These are phyloP conservation scores for Apostasia shenzhenica DNA, from an alignment of 106 monocot species.

Conservation along the genomic window DNA sequence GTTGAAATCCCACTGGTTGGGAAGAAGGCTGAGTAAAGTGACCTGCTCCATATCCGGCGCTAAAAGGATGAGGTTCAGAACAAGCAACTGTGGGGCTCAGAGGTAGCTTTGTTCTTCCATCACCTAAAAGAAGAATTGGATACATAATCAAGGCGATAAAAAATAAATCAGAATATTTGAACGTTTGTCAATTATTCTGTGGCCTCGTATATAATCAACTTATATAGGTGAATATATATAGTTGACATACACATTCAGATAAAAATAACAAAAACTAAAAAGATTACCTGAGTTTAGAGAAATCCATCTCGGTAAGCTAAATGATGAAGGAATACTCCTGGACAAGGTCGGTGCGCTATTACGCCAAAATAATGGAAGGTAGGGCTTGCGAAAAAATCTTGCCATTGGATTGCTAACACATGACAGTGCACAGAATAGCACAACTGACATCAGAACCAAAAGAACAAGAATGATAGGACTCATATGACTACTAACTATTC, in stretches of 20 bases:
- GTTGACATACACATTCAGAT: too few relatives aligned
- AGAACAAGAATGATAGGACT: conserved; percentile 33
- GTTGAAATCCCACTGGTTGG: conserved; percentile 39
- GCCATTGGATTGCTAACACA: conserved; percentile 43
- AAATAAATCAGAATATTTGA: background rate
- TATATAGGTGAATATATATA: too few relatives aligned
- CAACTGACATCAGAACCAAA: conserved; percentile 40
- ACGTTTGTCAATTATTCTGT: background rate
- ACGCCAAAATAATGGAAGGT: conserved; percentile 68
- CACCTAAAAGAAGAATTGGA: conserved; percentile 25
- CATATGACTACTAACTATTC: conserved; percentile 29
- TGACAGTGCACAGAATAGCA: conserved; percentile 43
- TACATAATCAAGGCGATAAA: too few relatives aligned
- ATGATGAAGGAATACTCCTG: conserved; percentile 33
- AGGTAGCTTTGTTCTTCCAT: conserved; percentile 59
- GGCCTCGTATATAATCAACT: too few relatives aligned
- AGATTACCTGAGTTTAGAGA: conserved; percentile 66
- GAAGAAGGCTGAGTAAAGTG: conserved; percentile 47
- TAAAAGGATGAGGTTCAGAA: conserved; percentile 66
- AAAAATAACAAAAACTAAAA: background rate
- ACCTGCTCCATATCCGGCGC: conserved; percentile 29
- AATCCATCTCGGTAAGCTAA: conserved; percentile 66
- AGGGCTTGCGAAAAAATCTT: conserved; percentile 50
- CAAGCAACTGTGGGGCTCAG: conserved; percentile 63
- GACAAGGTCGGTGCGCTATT: conserved; percentile 38